Base-by-base conservation (phyloP, 2,329 filamentous ascomycete genomes). In the Lachnellula hyalina region DNA sequence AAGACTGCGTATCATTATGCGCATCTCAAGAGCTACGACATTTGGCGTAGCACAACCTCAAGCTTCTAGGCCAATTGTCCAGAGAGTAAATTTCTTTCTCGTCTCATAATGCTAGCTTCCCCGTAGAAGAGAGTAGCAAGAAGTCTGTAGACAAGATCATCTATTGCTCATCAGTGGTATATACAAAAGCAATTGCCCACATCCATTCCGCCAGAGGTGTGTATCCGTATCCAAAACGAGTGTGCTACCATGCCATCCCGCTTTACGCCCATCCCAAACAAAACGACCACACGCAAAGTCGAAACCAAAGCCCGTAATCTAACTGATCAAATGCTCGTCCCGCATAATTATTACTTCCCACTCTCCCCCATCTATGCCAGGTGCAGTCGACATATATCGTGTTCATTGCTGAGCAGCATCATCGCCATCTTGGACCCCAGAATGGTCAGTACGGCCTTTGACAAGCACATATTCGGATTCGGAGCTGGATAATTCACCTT, bases 401-500 rank as follows among this genome's bases (percentile, higher is more conserved):
- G 56, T 21, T 48, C 23, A 48, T 35, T 54, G 47, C 32, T 52
- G 52, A 38, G 59, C 53, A 45, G 50, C 52, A 36, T 50, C 51
- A 47, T 65, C 64, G 52, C 63, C 64, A 60, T 65, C 63, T 65
- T 64, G 49, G 45, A 53, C 55, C 36, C 49, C 45, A 28, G 45
- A 36, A 49, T 40, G 49, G 63, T 66, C 59, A 66, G 63, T 60
- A 63, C 57, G 57, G 28, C 45, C 23, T 38, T 59, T 49, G 54
- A 63, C 63, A 51, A 64, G 38, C 36, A 67, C 62, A 51, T 65
- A 66, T 62, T 66, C 65, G 54, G 61, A 51, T 17, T 64, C 61
- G 53, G 58, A 60, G 56, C 50, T 47, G 45, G 52, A 46, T 19
- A 47, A 61, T 62, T 67, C 64, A 68, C 68, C 67, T 67, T 70